Evolutionary conservation across 2,329 filamentous ascomycete genomes (phyloP).

Genomic region (Neopestalotiopsis clavispora): DNA sequence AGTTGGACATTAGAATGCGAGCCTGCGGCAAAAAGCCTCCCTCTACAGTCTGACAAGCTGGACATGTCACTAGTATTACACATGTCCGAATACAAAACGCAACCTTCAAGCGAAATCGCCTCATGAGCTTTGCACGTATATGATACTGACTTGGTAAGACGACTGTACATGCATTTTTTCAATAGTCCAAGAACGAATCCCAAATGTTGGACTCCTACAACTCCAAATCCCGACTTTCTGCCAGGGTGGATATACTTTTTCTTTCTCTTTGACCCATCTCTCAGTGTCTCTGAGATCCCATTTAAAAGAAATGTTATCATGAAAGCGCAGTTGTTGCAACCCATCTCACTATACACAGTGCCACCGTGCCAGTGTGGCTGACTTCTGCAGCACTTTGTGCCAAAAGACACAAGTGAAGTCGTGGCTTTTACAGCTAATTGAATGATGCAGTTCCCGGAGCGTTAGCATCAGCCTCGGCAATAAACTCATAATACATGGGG

Average conservation of each 20-base stretch:
- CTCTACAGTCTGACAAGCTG: not conserved
- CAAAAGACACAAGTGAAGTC: not conserved
- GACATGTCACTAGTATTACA: not conserved
- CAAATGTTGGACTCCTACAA: conserved; percentile 2
- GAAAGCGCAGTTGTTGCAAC: not conserved
- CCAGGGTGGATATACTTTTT: not conserved
- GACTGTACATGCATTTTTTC: not conserved
- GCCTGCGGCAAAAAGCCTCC: not conserved
- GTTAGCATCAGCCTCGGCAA: conserved; percentile 49
- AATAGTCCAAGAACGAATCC: not conserved
- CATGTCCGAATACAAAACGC: not conserved
- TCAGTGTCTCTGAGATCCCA: not conserved
- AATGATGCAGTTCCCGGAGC: conserved; percentile 58
- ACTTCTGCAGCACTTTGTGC: not conserved
- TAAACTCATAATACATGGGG: conserved; percentile 58
- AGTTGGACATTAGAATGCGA: not conserved
- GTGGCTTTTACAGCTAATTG: conserved; percentile 40
- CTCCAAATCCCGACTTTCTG: conserved; percentile 2
- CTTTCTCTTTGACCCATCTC: not conserved
- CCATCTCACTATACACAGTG: not conserved
- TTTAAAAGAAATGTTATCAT: not conserved
- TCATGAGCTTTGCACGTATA: not conserved
- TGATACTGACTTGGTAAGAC: not conserved
- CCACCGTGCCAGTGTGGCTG: not conserved
- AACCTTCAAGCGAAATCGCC: not conserved